Base-by-base conservation (phyloP, 164 flowering plant species). In the Saururus chinensis region DNA sequence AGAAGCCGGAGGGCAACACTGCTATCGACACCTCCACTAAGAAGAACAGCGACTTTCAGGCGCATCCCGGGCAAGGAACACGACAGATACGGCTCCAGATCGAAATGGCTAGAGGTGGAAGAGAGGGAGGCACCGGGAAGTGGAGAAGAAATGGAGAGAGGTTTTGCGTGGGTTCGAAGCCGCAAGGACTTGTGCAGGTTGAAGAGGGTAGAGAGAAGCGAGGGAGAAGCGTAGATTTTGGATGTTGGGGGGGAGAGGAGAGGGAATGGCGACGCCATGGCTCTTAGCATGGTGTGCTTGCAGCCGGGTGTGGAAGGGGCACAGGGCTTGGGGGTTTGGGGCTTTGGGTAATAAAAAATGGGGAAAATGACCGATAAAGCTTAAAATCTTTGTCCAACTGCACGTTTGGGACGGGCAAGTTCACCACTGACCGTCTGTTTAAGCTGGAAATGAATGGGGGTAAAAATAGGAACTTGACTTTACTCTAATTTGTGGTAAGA, bases 11-110 rank as follows among this genome's bases (percentile, higher is more conserved):
- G 88, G 14, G 95, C 91, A 45, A 92, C 87, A 75, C 98, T 92
- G 73, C 98, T 92, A 68, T 92, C 98, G 26, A 89, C 98, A 25
- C 98, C 98, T 37, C 98, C 98, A 64, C 98, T 92, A 61, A 92
- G 68, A 41, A 92, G 85, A 60, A 92, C 88, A 1, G 96, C 95
- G 12, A 92, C 74, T 60, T 75, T 84, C 63, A 83, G 87, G n/a
- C 70, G 63, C 55, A 69, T 76, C 13, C 71, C 69, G 16, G 93
- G 89, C 83, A 87, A 73, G 3, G 84, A 86, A 61, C 95, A 84
- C 9, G 83, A 77, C 1, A 89, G 81, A 35, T 67, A 81, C 17
- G 84, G 82, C 12, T 75, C 68, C n/a, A 82, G 60, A 24, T 64
- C 70, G 19, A 1, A 66, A 69, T 72, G 5, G 14, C 7, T 41